Conservation (phyloP, 139 green algal genomes). For the Protoeuglena noctilucae region DNA sequence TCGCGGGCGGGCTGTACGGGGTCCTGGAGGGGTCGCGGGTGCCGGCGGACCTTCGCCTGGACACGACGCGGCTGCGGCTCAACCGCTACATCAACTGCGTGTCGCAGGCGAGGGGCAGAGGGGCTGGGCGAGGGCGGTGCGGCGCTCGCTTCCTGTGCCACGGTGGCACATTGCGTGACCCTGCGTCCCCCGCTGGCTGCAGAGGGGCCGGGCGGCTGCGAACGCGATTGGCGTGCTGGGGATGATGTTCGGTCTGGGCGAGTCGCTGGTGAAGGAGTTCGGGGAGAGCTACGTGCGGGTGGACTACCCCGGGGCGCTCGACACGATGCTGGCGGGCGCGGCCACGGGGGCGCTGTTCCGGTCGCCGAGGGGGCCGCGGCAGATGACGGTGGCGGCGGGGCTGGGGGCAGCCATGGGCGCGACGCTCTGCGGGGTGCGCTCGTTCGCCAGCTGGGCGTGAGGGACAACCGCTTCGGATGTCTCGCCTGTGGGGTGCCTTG, state of each 20-base stretch:
- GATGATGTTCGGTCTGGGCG: constrained; percentile 48
- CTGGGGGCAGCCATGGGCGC: constrained; percentile 33
- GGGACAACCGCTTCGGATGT: too few relatives aligned
- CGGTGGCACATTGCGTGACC: neutral
- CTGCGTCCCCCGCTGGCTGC: neutral
- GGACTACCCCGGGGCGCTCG: constrained; percentile 25
- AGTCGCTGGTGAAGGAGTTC: constrained; percentile 32
- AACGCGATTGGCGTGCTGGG: constrained; percentile 60
- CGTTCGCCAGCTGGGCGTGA: neutral
- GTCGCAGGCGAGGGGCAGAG: neutral
- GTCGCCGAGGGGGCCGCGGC: constrained; percentile 39
- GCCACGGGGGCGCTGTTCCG: constrained; percentile 50
- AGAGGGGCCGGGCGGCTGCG: constrained; percentile 24
- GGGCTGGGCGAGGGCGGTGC: neutral
- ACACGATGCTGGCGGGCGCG: constrained; percentile 47
- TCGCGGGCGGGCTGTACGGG: too few relatives aligned
- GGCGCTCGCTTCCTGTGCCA: neutral
- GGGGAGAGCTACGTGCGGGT: constrained; percentile 28
- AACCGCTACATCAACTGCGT: neutral
- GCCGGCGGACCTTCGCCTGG: too few relatives aligned
- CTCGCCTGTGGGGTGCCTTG: too few relatives aligned
- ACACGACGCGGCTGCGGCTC: neutral
- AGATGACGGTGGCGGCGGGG: constrained; percentile 39
- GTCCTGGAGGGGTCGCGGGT: too few relatives aligned
- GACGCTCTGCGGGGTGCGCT: constrained; percentile 30